Percentiles rank a stretch among this genome's conserved stretches.
Evolutionary conservation across 306 rosid genomes (phyloP).

Genomic region (Medicago truncatula): MtrunA17r5.0-ANR NC_053047.1:40065501-40066000

Average conservation of each 20-base stretch:
- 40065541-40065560: constrained; percentile 86
- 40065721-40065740: not conserved
- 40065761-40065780: not conserved
- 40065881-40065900: not conserved
- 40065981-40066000: constrained; percentile 86
- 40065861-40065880: constrained; percentile 19
- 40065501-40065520: constrained; percentile 80
- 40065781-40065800: not conserved
- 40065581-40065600: constrained; percentile 19
- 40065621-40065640: not conserved
- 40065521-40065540: constrained; percentile 94
- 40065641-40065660: not conserved
- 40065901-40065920: constrained; percentile 28
- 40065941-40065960: constrained; percentile 91
- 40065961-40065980: constrained; percentile 85
- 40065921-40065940: constrained; percentile 30
- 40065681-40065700: not conserved
- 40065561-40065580: constrained; percentile 86
- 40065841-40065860: constrained; percentile 1
- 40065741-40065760: not conserved
- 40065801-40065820: not conserved
- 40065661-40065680: not conserved
- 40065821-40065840: not conserved
- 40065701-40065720: constrained; percentile 7
- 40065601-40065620: not conserved